Evolutionary conservation across 2,329 filamentous ascomycete species (phyloP).

Genomic region (Fusarium sp.): DNA sequence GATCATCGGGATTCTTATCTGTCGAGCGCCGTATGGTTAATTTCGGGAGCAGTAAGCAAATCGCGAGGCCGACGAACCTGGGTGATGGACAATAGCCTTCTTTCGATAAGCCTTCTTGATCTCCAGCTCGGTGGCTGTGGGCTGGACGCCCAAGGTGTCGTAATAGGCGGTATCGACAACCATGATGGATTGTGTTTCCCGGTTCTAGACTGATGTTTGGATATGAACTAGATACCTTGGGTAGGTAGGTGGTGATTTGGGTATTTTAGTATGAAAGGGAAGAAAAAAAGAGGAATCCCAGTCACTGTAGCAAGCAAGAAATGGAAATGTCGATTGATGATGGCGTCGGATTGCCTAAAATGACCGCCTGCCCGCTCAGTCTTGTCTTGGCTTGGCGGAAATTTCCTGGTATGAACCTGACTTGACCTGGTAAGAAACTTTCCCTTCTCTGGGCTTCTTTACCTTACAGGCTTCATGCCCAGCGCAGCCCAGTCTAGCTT

Average conservation of each 20-base stretch:
- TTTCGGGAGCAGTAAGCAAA: not conserved
- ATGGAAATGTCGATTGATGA: conserved; percentile 36
- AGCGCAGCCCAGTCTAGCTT: conserved; percentile 1
- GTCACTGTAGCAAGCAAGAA: conserved; percentile 21
- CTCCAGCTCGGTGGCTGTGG: conserved; percentile 87
- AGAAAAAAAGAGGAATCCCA: conserved; percentile 1
- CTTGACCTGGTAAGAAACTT: conserved; percentile 17
- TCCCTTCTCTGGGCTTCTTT: conserved; percentile 7
- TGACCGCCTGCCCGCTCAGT: conserved; percentile 26
- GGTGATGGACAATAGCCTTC: conserved; percentile 92
- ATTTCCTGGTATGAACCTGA: conserved; percentile 23
- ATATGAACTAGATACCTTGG: conserved; percentile 5
- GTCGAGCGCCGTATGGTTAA: conserved; percentile 33
- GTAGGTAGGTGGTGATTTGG: not conserved
- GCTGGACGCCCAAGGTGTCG: conserved; percentile 84
- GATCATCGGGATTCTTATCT: conserved; percentile 99
- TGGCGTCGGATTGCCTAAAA: conserved; percentile 43
- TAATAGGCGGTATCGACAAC: conserved; percentile 91
- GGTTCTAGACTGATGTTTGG: conserved; percentile 20
- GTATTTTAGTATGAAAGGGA: not conserved
- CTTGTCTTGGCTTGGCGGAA: conserved; percentile 30
- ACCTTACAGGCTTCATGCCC: conserved; percentile 11
- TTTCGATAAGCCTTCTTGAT: conserved; percentile 98
- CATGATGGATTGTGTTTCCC: conserved; percentile 64
- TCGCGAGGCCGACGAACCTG: conserved; percentile 63